Percentiles rank a stretch among this genome's conserved stretches.
Conservation (phyloP, 23 red algal genomes). For the Porphyridium purpureum region DNA sequence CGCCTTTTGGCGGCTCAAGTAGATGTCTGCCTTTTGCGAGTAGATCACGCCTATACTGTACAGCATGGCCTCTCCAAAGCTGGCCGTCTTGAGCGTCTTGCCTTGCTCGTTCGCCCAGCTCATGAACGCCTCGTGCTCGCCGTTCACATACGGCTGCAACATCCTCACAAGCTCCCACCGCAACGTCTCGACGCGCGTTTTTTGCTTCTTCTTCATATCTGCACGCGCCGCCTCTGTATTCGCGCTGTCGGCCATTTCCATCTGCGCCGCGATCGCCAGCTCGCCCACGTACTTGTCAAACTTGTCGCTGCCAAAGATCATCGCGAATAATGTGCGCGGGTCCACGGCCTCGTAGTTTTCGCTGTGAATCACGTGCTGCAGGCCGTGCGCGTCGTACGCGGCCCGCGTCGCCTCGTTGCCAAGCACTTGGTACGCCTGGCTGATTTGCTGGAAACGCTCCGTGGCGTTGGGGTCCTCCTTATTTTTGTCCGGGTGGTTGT, state of each 20-base stretch:
- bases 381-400: slow-evolving; percentile 39
- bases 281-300: slow-evolving; percentile 62
- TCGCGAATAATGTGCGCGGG: slow-evolving; percentile 43
- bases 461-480: slow-evolving; percentile 38
- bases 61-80: slow-evolving; percentile 26
- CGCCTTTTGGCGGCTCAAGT: slow-evolving; percentile 22
- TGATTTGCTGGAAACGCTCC: slow-evolving; percentile 62
- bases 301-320: slow-evolving; percentile 69
- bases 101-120: slow-evolving; percentile 12
- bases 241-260: too few species aligned
- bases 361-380: too few species aligned
- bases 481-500: slow-evolving; percentile 48
- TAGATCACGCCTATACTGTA: slow-evolving; percentile 38
- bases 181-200: slow-evolving; percentile 7
- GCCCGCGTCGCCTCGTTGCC: slow-evolving; percentile 34
- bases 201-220: slow-evolving; percentile 21
- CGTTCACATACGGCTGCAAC: slow-evolving; percentile 44
- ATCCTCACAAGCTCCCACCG: slow-evolving; percentile 1
- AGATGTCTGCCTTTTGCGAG: slow-evolving; percentile 33
- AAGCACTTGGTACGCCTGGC: slow-evolving; percentile 64
- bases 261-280: slow-evolving; percentile 43
- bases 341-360: slow-evolving; percentile 63
- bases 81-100: slow-evolving; percentile 13
- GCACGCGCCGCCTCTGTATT: too few species aligned
- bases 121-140: slow-evolving; percentile 44